Percentiles rank a stretch among this genome's conserved stretches.
phyloP scores from a whole-genome alignment of 1,284 basidiomycete species.

The Tilletia caries region DNA sequence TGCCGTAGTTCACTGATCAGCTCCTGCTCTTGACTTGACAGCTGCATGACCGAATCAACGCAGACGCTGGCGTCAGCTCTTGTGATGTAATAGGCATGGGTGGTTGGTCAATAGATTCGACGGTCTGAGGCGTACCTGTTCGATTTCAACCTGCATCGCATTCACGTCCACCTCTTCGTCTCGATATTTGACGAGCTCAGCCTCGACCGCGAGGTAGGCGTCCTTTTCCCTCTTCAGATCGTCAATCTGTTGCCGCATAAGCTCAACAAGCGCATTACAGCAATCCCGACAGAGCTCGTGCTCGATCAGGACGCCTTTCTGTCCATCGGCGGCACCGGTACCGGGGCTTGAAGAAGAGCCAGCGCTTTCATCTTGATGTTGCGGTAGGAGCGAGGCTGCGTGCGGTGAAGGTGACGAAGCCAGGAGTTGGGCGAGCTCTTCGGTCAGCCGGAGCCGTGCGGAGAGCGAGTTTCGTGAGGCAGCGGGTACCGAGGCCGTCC shows the following conservation, averaged over 20 bases:
- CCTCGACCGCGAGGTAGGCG: conserved; percentile 59
- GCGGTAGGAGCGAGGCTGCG: conserved; percentile 8
- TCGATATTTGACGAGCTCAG: conserved; percentile 33
- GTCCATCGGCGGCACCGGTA: neutral
- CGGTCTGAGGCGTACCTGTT: conserved; percentile 14
- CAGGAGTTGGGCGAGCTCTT: conserved; percentile 12
- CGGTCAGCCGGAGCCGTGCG: conserved; percentile 1
- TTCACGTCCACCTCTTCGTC: conserved; percentile 18
- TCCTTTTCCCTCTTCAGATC: conserved; percentile 87
- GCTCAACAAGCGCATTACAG: conserved; percentile 73
- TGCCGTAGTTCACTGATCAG: conserved; percentile 26
- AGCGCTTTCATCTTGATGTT: neutral
- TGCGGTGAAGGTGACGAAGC: conserved; percentile 7
- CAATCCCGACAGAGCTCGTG: conserved; percentile 95
- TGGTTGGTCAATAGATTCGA: no score
- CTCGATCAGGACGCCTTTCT: conserved; percentile 60
- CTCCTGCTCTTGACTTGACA: conserved; percentile 21
- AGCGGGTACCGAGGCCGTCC: neutral
- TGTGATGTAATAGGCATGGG: no score
- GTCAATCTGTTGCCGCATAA: conserved; percentile 77
- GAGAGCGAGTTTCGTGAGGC: conserved; percentile 8
- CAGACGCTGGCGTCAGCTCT: no score
- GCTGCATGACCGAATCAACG: conserved; percentile 16
- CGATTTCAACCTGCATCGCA: conserved; percentile 15
- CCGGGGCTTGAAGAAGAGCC: neutral